Conservation (phyloP, 768 basidiomycete species). For the Leucosporidium scottii region DNA sequence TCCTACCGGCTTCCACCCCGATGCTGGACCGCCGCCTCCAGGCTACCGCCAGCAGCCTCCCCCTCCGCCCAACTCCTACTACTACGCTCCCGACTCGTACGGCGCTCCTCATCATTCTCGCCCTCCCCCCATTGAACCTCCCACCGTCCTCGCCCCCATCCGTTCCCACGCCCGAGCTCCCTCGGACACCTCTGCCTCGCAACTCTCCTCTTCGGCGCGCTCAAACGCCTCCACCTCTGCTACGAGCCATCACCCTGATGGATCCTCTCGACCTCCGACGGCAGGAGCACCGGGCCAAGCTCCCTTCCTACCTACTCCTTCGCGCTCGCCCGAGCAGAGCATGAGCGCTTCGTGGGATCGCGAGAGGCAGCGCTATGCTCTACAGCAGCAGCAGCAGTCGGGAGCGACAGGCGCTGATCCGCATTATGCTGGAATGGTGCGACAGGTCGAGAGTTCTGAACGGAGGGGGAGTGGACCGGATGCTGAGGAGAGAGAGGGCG, state of each 20-base stretch:
- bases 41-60: neutral
- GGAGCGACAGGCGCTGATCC: neutral
- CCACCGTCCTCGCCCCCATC: neutral
- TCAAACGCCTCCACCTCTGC: neutral
- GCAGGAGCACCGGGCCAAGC: neutral
- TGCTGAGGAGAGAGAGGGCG: neutral
- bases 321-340: constrained; percentile 1
- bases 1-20: neutral
- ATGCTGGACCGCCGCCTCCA: neutral
- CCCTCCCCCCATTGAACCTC: neutral
- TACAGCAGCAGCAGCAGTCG: too few species aligned
- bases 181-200: neutral
- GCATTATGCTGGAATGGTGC: neutral
- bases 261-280: neutral
- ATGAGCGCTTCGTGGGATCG: too few species aligned
- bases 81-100: neutral
- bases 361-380: too few species aligned
- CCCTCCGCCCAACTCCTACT: neutral
- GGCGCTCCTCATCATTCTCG: too few species aligned
- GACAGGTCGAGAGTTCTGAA: neutral
- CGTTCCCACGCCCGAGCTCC: neutral
- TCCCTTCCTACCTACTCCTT: neutral
- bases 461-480: neutral
- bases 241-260: neutral
- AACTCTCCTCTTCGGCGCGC: too few species aligned